A percentile compares a stretch with the other conserved stretches of the same genome.
Evolutionary conservation across 371 early-diverging fungal genomes (phyloP).

Genomic region (Sporodiniella umbellata): DNA sequence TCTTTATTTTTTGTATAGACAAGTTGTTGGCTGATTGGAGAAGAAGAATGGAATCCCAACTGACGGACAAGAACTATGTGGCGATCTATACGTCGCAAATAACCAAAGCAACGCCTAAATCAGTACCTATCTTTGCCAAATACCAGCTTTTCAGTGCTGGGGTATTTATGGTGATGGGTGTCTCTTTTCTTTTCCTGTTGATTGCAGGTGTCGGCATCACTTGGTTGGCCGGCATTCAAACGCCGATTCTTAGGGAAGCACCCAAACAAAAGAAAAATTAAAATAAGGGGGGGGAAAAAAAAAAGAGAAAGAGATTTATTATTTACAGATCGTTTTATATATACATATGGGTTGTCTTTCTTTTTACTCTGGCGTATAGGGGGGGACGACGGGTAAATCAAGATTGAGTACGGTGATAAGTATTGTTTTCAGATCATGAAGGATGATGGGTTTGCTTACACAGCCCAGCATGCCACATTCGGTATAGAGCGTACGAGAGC

Average conservation of each 20-base stretch:
- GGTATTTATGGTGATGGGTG: slow-evolving; percentile 43
- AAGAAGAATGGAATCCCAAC: slow-evolving; percentile 27
- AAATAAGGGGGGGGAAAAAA: not conserved
- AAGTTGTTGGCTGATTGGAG: slow-evolving; percentile 31
- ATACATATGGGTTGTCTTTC: too few species aligned
- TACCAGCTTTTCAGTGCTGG: slow-evolving; percentile 49
- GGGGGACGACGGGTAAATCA: slow-evolving; percentile 11
- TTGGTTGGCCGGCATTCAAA: slow-evolving; percentile 45
- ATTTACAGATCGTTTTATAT: not conserved
- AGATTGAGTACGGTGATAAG: slow-evolving; percentile 25
- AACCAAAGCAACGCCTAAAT: not conserved
- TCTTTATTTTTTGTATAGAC: not conserved
- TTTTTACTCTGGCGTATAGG: slow-evolving; percentile 24
- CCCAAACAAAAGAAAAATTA: slow-evolving; percentile 40
- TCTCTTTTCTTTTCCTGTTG: slow-evolving; percentile 32
- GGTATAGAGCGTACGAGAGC: slow-evolving; percentile 24
- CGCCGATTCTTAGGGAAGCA: slow-evolving; percentile 45
- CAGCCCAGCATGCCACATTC: slow-evolving; percentile 46
- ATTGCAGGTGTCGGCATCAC: slow-evolving; percentile 41
- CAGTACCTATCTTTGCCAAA: slow-evolving; percentile 47
- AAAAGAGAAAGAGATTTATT: not conserved
- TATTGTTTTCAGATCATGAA: slow-evolving; percentile 28
- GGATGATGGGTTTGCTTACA: slow-evolving; percentile 44
- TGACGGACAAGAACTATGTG: slow-evolving; percentile 34
- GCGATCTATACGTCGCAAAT: slow-evolving; percentile 50